Evolutionary conservation across 768 basidiomycete genomes (phyloP).

Genomic region (Sporobolomyces phaffii): DNA sequence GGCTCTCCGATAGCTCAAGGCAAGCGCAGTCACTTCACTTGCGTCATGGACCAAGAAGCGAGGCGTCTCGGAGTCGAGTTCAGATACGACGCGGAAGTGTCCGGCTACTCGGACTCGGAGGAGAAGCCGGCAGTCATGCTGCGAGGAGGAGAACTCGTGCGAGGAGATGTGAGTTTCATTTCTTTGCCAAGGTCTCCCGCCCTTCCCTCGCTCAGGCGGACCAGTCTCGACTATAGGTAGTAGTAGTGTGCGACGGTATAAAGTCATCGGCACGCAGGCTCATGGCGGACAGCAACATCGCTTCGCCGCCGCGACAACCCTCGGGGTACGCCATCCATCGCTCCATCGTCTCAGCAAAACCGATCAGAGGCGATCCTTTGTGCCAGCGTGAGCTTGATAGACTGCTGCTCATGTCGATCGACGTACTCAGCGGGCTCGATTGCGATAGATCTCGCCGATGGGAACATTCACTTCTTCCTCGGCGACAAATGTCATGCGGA

Average conservation of each 20-base stretch:
- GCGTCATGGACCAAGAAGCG: slow-evolving; percentile 25
- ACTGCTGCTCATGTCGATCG: too few species aligned
- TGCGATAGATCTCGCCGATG: slow-evolving; percentile 34
- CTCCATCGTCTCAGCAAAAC: neutral
- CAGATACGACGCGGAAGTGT: slow-evolving; percentile 5
- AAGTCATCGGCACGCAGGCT: slow-evolving; percentile 10
- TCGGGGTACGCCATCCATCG: slow-evolving; percentile 34
- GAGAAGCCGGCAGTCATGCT: slow-evolving; percentile 12
- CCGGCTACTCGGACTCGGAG: slow-evolving; percentile 16
- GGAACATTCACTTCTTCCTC: slow-evolving; percentile 28
- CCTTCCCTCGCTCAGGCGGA: neutral
- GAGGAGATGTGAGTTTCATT: slow-evolving; percentile 20
- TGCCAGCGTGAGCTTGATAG: slow-evolving; percentile 21
- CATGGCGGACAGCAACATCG: slow-evolving; percentile 3
- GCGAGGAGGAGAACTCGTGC: neutral
- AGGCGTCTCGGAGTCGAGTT: slow-evolving; percentile 18
- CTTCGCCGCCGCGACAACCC: neutral
- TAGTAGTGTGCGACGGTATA: slow-evolving; percentile 29
- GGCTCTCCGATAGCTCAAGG: slow-evolving; percentile 23
- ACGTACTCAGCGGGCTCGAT: too few species aligned
- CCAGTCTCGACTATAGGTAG: slow-evolving; percentile 6
- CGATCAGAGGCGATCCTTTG: slow-evolving; percentile 2
- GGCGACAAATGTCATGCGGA: slow-evolving; percentile 22
- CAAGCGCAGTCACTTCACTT: slow-evolving; percentile 15
- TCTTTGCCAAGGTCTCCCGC: too few species aligned